Conservation (phyloP, 2,329 filamentous ascomycete species). For the Piedraia hortae region DNA sequence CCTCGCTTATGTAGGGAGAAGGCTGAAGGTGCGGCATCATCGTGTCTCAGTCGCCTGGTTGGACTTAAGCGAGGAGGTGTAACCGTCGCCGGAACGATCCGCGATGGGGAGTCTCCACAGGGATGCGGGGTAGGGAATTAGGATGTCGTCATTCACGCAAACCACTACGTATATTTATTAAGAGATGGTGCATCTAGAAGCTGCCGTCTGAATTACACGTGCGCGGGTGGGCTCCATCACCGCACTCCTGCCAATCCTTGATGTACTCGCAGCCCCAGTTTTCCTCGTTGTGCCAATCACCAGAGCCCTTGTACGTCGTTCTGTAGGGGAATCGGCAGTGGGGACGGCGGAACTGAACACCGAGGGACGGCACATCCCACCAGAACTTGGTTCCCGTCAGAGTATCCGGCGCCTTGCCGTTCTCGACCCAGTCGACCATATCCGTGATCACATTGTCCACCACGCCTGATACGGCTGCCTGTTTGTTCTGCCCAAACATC, state of each 20-base stretch:
- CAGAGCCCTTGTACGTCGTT: constrained; percentile 12
- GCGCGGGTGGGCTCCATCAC: constrained; percentile 1
- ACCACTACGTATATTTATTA: not conserved
- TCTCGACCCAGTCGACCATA: constrained; percentile 15
- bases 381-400: constrained; percentile 19
- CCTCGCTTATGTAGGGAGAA: no score
- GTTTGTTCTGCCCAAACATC: constrained; percentile 15
- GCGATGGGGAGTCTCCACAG: no score
- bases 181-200: not conserved
- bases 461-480: constrained; percentile 4
- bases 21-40: no score
- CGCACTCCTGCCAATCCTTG: constrained; percentile 9
- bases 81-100: no score
- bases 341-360: constrained; percentile 19
- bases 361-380: constrained; percentile 15
- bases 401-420: constrained; percentile 9
- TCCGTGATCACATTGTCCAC: constrained; percentile 22
- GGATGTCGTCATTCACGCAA: no score
- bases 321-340: constrained; percentile 17
- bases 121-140: no score
- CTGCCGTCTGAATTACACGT: constrained; percentile 5
- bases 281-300: constrained; percentile 11
- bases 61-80: no score
- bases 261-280: constrained; percentile 15
- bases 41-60: no score